Base-by-base conservation (phyloP, 768 basidiomycete species). In the Boletus bicolor region DNA sequence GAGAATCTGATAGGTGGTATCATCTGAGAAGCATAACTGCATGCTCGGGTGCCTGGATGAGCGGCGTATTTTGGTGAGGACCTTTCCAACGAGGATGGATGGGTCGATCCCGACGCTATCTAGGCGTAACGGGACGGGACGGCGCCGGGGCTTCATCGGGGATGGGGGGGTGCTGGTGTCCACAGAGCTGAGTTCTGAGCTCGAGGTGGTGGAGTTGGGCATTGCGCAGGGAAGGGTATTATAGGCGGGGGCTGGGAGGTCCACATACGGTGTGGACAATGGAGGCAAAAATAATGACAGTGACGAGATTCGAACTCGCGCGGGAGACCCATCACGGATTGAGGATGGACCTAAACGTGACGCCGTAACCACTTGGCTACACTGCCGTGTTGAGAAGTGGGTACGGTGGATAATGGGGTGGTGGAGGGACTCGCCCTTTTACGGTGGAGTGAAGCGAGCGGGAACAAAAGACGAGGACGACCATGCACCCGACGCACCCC, bases 301-400 rank as follows among this genome's bases (percentile, higher is more conserved):
- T 79, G 78, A 79, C 78, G 78, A 79, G 78, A 79, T 80, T 79
- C 78, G 78, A 79, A 79, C 78, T 79, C 78, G 78, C 78, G 78
- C 77, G 78, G 78, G 68, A 77, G 76, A 77, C 78, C 78, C 78
- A 79, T 79, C 78, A 79, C 78, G 78, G 78, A 72, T 72, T 72
- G 64, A 67, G 53, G 49, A 41, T 39, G 41, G 51, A 71, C 78
- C 78, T 79, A 79, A 79, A 79, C 78, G 79, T 79, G 78, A 79
- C 78, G 78, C 78, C 78, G 76, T 79, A 79, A 79, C 78, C 78
- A 79, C 78, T 79, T 79, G 78, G 78, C 78, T 79, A 79, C 78
- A 79, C 76, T 79, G 76, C 78, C 78, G 44, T 71, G 15, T 0
- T 8, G 30, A 5, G 2, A 0, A 0, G 0, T 2, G 1, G 0